Base-by-base conservation (phyloP, 1,284 basidiomycete species). In the Neolentinus lepideus region DNA sequence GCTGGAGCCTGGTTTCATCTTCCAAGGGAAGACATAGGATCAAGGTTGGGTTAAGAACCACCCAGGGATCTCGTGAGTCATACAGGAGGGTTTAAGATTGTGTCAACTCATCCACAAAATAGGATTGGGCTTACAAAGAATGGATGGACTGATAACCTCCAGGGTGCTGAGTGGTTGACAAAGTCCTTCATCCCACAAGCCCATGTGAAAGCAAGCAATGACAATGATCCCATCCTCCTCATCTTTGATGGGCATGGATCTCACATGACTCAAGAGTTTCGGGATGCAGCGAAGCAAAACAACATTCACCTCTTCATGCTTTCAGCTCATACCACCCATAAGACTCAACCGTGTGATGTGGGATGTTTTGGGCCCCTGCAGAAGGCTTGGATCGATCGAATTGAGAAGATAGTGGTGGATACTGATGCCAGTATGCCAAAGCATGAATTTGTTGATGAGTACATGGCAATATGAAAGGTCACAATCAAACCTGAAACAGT, bases 141-240 rank as follows among this genome's bases (percentile, higher is more conserved):
- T 60, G 71, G 75, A 1, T 77, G 74, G 75, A 76, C 73, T 3
- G 63, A 70, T 58, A 62, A 75, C 51, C 56, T 63, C 16, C 57
- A 72, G 2, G 62, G 69, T 16, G n/a, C 52, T 2, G 33, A 69
- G 24, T 76, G 72, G 71, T 69, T 73, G 22, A 25, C 64, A 51
- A 58, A 67, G 31, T 47, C 54, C 1, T 76, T 75, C 55, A 63
- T 71, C 33, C 72, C 71, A 26, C 43, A 46, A 46, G 43, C 43
- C 29, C 6, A n/a, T 25, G 21, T 6, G 48, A 24, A 51, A 29
- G 4, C 21, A n/a, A 21, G 21, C 22, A 51, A n/a, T n/a, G 8
- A 3, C 6, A 21, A 51, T 21, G 48, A 51, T 25, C 54, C 61
- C 3, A 54, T 59, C 11, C 38, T 69, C 2, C 61, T 70, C 35